These are phyloP conservation scores for Hemisphaericaspora lyxosophila DNA, from an alignment of 1,139 yeast genomes.

Conservation along the genomic window DNA sequence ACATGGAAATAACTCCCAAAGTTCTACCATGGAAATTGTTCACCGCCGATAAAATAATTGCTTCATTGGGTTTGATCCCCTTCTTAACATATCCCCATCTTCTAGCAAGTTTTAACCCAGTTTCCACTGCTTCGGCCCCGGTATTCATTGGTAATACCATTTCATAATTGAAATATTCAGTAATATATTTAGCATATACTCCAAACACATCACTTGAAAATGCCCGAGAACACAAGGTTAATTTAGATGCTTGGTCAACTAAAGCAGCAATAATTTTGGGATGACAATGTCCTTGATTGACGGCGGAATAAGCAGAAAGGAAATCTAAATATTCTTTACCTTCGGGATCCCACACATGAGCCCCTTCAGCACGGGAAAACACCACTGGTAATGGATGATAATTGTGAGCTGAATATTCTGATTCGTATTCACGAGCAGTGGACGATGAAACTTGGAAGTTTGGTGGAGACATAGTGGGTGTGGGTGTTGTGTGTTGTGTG, in stretches of 20 bases:
- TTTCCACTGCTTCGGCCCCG: conserved; percentile 98
- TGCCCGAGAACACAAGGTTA: conserved; percentile 90
- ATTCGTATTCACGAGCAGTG: conserved; percentile 68
- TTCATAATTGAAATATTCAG: conserved; percentile 88
- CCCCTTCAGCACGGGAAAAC: conserved; percentile 81
- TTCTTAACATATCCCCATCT: conserved; percentile 95
- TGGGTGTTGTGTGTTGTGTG: too few relatives aligned
- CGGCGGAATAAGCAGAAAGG: conserved; percentile 92
- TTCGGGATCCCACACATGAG: conserved; percentile 98
- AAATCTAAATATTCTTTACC: conserved; percentile 87
- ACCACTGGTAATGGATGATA: conserved; percentile 97
- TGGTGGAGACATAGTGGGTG: conserved; percentile 13
- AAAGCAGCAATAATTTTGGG: conserved; percentile 87
- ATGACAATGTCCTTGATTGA: conserved; percentile 97
- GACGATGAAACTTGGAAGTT: conserved; percentile 56
- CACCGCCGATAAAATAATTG: conserved; percentile 82
- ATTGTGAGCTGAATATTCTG: conserved; percentile 89
- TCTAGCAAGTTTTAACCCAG: conserved; percentile 90
- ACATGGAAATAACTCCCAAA: conserved; percentile 91
- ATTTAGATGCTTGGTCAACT: conserved; percentile 78
- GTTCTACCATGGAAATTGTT: conserved; percentile 97
- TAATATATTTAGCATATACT: conserved; percentile 79
- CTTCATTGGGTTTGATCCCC: conserved; percentile 79
- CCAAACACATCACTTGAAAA: conserved; percentile 90
- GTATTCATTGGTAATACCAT: conserved; percentile 97